Evolutionary conservation across 352 stramenopile species (phyloP), one percentile per base, ranked within the genome.

Genomic region (Pythium monospermum): DNA sequence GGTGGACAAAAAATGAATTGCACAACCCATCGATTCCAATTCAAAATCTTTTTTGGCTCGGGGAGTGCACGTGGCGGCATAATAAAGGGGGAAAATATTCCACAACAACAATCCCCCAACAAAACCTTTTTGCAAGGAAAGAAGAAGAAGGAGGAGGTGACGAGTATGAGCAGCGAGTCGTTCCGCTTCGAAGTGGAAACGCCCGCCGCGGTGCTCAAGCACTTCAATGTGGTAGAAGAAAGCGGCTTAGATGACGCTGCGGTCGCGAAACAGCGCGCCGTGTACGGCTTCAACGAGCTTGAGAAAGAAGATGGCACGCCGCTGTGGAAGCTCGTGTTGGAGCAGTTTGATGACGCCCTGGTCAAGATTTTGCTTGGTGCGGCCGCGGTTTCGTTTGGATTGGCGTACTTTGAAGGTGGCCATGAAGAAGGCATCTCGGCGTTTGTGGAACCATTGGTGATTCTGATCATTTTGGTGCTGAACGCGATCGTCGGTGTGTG

Each of bases 281-380:
- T 53, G 28, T 71, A 83, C 51, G 89, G 89, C 50, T 93, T 63
- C 53, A 96, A 97, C 46, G 89, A 95, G 57, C 68, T 96, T 38
- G 85, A 87, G 50, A 94, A 96, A 66, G 86, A 96, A 60, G 82
- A 94, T 36, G 70, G 66, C 36, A 96, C 83, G 54, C 83, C 87
- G 22, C 65, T 96, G 28, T 97, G 85, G 89, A 91, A 96, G 75
- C 76, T 99, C 7, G 94, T 98, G 61, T 64, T 98, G 26, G 95
- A 98, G 73, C 97, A 99, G 75, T 99, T 99, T 75, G 90, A 99
- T 69, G 97, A 99, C 71, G 87, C 92, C 35, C 75, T 99, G 3
- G 95, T 99, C 37, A 94, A 98, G 80, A 99, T 99, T 66, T 71
- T 99, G 38, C 75, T 99, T 16, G 87, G 84, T 8, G 96, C 98